Evolutionary conservation across 75 land plant genomes (phyloP), one percentile per base, ranked within the genome.

Genomic region (Picea glauca): DNA sequence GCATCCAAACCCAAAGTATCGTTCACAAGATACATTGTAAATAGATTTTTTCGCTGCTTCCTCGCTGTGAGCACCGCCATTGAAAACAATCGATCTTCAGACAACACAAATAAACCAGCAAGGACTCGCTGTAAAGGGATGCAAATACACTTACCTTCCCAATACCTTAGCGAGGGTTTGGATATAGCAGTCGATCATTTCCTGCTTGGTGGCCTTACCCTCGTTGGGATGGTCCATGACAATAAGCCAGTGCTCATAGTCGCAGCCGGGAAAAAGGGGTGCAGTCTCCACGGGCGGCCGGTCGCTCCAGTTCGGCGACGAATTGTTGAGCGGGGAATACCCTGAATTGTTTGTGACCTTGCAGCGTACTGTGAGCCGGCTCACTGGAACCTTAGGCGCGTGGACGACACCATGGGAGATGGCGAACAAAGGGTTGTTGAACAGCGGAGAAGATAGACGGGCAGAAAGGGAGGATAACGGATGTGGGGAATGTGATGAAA

Each of bases 1-100:
- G 80, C 93, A 91, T 7, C 93, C 93, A 60, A 91, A 91, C 21
- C 93, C 93, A 79, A 83, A 91, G 73, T 91, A 91, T 54, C 93
- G 81, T 83, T 91, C 91, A 33, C 89, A 91, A 0, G 93, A 91
- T 13, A 91, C 93, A 87, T 91, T 91, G 58, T 91, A 91, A 2
- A 91, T 91, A 78, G 85, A 87, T 83, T 89, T 89, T 83, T 85
- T 89, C 23, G 93, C 91, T 54, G 89, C 89, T 63, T 91, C 91
- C 54, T 89, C 93, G 61, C 93, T 91, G 76, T 58, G 58, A 75
- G 14, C 21, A 33, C 21, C 73, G 12, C 50, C 31, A 32, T 17
- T 5, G 32, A 38, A 67, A 17, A 5, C 46, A 67, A 67, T 33
- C 72, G 0, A 67, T 17, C 66, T 9, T 3, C 26, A 63, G 20